Evolutionary conservation across 2,329 filamentous ascomycete species (phyloP), one percentile per base, ranked within the genome.

Genomic region (Xenoacremonium recifei): DNA sequence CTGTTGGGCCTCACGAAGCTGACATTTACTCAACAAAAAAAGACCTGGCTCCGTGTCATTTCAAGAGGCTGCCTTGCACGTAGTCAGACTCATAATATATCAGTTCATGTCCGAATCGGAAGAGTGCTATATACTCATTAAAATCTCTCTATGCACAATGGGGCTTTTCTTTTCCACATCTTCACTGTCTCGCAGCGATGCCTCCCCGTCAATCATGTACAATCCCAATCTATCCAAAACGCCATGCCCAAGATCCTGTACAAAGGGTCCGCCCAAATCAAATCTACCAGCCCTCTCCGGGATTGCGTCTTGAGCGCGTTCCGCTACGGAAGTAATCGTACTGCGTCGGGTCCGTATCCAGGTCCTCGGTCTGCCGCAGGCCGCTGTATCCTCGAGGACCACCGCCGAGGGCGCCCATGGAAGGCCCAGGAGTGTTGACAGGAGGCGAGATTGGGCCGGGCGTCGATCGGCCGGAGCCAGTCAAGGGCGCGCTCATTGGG

Each of bases 381-480:
- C 74, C 73, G 12, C 77, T 80, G 57, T 84, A 84, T 0, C 80
- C 80, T 37, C 71, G 66, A 1, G 78, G 76, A 3, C 79, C 79
- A 39, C 78, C 77, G 15, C 78, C 79, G 15, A 81, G 59, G 46
- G 78, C 76, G 10, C 77, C 75, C 4, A 63, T 53, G 10, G 71
- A 71, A 1, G 72, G 68, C 3, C 72, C 70, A 3, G 70, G 64
- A 21, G 9, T 32, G 15, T 11, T 32, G 44, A 18, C 40, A 48
- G 13, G 45, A 38, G 7, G 48, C 47, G 12, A 54, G 53, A 12
- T 50, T 48, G 4, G 37, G 4, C 37, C 42, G 4, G 57, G 54
- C 10, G 55, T 60, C 53, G 53, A 49, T 4, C 54, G 54, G 13
- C 53, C 48, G 11, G 46, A 51, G 5, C 46, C 43, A 7, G 57